These are phyloP conservation scores for Chrysophaeum taylorii DNA, from an alignment of 352 stramenopile genomes.

Conservation along the genomic window DNA sequence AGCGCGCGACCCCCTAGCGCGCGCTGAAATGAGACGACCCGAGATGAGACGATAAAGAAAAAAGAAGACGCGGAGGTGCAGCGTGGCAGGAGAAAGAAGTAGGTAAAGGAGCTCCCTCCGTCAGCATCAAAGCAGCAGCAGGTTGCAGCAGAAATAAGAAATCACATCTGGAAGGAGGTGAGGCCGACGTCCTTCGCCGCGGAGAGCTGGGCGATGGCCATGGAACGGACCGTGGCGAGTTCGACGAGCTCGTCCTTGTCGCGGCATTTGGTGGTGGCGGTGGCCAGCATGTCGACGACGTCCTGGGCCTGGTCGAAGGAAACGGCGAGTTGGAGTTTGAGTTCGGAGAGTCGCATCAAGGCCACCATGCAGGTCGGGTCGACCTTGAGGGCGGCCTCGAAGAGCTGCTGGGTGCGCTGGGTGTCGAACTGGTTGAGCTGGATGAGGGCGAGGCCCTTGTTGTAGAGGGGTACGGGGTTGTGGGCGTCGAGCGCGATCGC, in stretches of 20 bases:
- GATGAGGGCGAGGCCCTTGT: slow-evolving; percentile 9
- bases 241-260: slow-evolving; percentile 12
- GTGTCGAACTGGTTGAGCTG: slow-evolving; percentile 5
- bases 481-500: not conserved
- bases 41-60: no score
- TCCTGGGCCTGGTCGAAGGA: slow-evolving; percentile 7
- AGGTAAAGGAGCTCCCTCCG: no score
- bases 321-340: not conserved
- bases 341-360: not conserved
- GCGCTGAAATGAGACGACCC: no score
- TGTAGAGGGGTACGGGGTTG: slow-evolving; percentile 10
- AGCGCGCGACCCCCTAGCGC: no score
- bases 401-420: not conserved
- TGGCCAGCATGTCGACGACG: slow-evolving; percentile 6
- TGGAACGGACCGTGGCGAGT: not conserved
- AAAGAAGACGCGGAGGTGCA: no score
- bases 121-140: no score
- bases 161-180: slow-evolving; percentile 12
- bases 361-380: slow-evolving; percentile 12
- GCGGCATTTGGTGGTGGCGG: not conserved
- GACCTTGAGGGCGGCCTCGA: not conserved
- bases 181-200: slow-evolving; percentile 4
- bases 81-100: no score
- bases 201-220: slow-evolving; percentile 7
- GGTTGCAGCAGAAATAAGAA: no score